phyloP scores from a whole-genome alignment of 169 alveolate species.

The Nephromyces sp. region DNA sequence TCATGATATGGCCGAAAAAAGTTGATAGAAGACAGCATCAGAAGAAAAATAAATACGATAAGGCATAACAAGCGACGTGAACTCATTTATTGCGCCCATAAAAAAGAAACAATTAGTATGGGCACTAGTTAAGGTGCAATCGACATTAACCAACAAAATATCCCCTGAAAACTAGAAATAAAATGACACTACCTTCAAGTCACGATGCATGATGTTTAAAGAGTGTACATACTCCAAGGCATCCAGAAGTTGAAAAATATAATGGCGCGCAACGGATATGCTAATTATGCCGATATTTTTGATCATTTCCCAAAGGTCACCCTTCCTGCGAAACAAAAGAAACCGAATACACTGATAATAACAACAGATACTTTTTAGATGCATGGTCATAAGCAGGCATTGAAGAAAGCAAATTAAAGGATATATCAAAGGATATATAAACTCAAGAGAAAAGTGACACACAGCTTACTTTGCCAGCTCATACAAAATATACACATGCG shows the following conservation, averaged over 20 bases:
- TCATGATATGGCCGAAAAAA: too few relatives aligned
- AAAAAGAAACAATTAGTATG: not conserved
- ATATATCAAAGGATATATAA: not conserved
- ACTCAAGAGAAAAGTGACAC: not conserved
- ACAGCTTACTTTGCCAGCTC: slow-evolving; percentile 51
- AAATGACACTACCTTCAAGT: slow-evolving; percentile 74
- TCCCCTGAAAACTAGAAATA: not conserved
- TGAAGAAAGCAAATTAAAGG: not conserved
- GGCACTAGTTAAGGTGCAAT: too few relatives aligned
- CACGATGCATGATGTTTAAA: slow-evolving; percentile 83
- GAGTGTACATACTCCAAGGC: slow-evolving; percentile 82
- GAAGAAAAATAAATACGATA: too few relatives aligned
- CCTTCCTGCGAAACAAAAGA: slow-evolving; percentile 19
- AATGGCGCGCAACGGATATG: slow-evolving; percentile 42
- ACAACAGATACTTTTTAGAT: not conserved
- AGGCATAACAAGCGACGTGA: not conserved
- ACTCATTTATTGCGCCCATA: not conserved
- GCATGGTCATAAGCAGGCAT: not conserved
- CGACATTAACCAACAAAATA: too few relatives aligned
- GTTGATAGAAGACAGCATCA: too few relatives aligned
- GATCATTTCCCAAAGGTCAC: slow-evolving; percentile 66
- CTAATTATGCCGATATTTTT: slow-evolving; percentile 45
- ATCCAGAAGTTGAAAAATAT: slow-evolving; percentile 54
- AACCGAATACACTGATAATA: not conserved
- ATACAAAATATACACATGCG: slow-evolving; percentile 54